These are phyloP conservation scores for Penicillium sp. DNA, from an alignment of 2,329 filamentous ascomycete species.

Conservation along the genomic window DNA sequence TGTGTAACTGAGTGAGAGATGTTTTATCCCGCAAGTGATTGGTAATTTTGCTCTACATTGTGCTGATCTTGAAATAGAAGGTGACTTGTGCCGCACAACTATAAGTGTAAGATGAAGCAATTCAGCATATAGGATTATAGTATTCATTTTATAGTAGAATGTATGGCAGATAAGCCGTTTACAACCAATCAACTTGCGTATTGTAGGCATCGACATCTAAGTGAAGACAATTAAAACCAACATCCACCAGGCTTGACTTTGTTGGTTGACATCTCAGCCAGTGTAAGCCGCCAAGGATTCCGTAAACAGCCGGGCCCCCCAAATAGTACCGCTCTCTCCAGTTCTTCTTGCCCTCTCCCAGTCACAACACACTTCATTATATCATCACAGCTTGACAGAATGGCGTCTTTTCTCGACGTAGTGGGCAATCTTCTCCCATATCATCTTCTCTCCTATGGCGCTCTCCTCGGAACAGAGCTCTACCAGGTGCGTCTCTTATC, in stretches of 20 bases:
- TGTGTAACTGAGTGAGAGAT: conserved; percentile 4
- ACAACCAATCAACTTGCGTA: background rate
- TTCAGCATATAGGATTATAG: too few species aligned
- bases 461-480: conserved; percentile 40
- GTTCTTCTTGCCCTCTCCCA: background rate
- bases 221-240: background rate
- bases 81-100: too few species aligned
- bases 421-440: conserved; percentile 28
- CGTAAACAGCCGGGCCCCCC: background rate
- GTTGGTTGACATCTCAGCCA: background rate
- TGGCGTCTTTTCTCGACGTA: conserved; percentile 13
- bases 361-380: background rate
- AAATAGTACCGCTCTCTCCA: background rate
- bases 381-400: background rate
- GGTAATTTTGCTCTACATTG: background rate
- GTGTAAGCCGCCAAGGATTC: conserved; percentile 4
- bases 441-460: conserved; percentile 41
- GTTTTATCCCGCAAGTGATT: background rate
- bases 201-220: background rate
- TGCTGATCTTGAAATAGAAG: background rate
- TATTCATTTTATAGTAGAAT: background rate
- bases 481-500: conserved; percentile 28
- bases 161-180: background rate
- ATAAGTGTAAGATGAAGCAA: background rate
- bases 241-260: background rate